Evolutionary conservation across 345 rosid genomes (phyloP).

Genomic region (thale cress (Arabidopsis thaliana)): DNA sequence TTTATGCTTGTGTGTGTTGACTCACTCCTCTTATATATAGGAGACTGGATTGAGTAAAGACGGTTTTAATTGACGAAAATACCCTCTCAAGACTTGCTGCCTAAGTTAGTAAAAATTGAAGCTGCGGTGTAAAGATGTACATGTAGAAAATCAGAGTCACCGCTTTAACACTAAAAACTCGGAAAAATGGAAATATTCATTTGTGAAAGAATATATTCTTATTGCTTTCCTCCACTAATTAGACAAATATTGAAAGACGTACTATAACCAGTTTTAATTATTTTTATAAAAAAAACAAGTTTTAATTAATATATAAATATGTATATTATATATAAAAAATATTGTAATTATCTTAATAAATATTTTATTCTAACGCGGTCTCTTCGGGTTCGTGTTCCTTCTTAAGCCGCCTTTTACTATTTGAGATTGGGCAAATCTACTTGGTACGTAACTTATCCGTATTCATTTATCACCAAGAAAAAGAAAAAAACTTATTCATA

Average conservation of each 20-base stretch:
- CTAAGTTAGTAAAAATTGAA: slow-evolving; percentile 17
- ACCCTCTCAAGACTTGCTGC: slow-evolving; percentile 1
- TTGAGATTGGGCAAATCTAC: not conserved
- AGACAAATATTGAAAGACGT: not conserved
- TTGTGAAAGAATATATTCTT: slow-evolving; percentile 1
- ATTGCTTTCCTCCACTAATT: not conserved
- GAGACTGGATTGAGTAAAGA: not conserved
- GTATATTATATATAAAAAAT: no score
- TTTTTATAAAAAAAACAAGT: no score
- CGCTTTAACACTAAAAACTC: slow-evolving; percentile 28
- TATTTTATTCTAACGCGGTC: not conserved
- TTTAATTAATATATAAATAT: no score
- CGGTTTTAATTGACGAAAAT: not conserved
- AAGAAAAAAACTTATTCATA: not conserved
- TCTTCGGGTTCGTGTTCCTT: not conserved
- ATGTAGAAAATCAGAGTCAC: slow-evolving; percentile 7
- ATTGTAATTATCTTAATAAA: not conserved
- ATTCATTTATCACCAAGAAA: not conserved
- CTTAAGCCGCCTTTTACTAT: not conserved
- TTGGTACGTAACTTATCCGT: not conserved
- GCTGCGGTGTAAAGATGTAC: not conserved
- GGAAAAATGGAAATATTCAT: slow-evolving; percentile 1
- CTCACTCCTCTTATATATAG: slow-evolving; percentile 4
- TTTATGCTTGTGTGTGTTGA: not conserved
- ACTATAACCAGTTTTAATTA: not conserved